Evolutionary conservation across 2,329 filamentous ascomycete species (phyloP).

Genomic region (Cordyceps farinosa): DNA sequence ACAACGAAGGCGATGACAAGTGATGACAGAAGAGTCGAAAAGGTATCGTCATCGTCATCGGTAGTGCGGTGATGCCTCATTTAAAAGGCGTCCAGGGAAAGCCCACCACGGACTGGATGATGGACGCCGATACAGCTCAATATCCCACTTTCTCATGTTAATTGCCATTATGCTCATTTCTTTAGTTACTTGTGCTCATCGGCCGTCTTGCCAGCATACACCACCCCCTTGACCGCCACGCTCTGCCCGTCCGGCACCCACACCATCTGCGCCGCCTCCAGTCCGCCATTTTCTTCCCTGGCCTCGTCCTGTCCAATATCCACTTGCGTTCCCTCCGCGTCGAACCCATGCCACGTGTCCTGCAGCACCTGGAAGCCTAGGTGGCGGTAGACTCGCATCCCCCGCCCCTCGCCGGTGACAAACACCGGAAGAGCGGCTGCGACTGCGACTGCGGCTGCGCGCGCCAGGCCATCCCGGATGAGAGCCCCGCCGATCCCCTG

Average conservation of each 20-base stretch:
- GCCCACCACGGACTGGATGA: no score
- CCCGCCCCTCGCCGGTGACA: constrained; percentile 6
- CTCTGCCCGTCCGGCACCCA: constrained; percentile 1
- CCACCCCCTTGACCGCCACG: neutral
- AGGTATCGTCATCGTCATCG: no score
- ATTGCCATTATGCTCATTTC: no score
- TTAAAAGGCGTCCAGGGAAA: no score
- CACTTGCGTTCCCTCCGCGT: neutral
- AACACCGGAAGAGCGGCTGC: neutral
- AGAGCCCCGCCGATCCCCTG: neutral
- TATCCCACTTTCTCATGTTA: no score
- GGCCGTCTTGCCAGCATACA: neutral
- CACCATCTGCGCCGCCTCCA: constrained; percentile 5
- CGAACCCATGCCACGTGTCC: neutral
- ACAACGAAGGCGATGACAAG: no score
- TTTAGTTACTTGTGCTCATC: no score
- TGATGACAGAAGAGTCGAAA: no score
- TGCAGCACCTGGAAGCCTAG: neutral
- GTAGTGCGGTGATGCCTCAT: no score
- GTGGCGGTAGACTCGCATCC: neutral
- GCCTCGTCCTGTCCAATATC: neutral
- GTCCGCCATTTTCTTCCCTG: neutral
- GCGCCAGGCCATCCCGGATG: neutral
- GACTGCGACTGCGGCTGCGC: neutral
- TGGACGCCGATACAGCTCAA: no score